Evolutionary conservation across 108 stramenopile species (phyloP).

Genomic region (Discostella stelligeroides): DNA sequence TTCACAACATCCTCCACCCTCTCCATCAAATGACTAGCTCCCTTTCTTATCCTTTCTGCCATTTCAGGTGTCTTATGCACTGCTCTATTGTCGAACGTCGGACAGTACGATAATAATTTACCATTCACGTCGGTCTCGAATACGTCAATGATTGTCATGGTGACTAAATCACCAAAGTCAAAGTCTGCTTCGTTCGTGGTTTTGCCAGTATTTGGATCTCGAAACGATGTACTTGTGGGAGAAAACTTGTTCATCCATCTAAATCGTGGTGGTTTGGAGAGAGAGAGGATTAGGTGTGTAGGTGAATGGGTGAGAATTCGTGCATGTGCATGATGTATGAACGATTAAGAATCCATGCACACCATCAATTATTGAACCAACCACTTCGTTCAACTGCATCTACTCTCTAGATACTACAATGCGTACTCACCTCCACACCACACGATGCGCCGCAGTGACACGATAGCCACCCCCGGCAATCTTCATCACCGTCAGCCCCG

Average conservation of each 20-base stretch:
- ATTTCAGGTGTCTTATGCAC: slow-evolving; percentile 78
- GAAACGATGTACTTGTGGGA: slow-evolving; percentile 24
- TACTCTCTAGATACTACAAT: too few species aligned
- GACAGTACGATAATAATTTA: slow-evolving; percentile 82
- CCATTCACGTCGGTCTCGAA: slow-evolving; percentile 89
- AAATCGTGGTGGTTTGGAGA: neutral
- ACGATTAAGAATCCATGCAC: neutral
- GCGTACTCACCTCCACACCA: slow-evolving; percentile 78
- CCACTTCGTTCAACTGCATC: too few species aligned
- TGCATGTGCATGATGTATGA: neutral
- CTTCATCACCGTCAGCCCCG: slow-evolving; percentile 88
- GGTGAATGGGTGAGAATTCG: neutral
- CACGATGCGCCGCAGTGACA: slow-evolving; percentile 86
- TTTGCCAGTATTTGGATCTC: too few species aligned
- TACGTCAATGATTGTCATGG: slow-evolving; percentile 89
- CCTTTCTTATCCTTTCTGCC: slow-evolving; percentile 72
- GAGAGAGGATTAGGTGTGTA: neutral
- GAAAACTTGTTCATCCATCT: slow-evolving; percentile 92
- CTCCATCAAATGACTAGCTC: slow-evolving; percentile 56
- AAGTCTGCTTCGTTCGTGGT: slow-evolving; percentile 54
- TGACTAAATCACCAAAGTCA: slow-evolving; percentile 83
- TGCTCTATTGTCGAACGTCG: slow-evolving; percentile 87
- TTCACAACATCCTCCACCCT: slow-evolving; percentile 58
- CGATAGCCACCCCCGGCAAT: slow-evolving; percentile 89
- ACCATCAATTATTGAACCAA: too few species aligned